A percentile compares a stretch with the other conserved stretches of the same genome.
Conservation (phyloP, 768 basidiomycete genomes). For the Lactarius vividus region DNA sequence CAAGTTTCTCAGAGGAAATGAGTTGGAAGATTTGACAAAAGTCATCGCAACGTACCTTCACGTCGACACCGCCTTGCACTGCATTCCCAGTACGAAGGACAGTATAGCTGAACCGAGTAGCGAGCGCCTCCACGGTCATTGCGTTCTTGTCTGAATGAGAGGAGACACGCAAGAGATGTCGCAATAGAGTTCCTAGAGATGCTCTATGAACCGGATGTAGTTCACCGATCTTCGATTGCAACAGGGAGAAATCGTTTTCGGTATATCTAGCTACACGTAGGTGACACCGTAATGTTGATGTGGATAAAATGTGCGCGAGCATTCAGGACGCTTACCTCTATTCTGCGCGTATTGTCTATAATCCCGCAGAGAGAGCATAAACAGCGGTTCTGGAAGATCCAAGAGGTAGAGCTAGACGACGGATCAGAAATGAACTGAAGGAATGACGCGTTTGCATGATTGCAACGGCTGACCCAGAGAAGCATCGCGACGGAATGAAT, state of each 20-base stretch:
- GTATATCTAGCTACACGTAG: neutral
- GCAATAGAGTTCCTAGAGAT: neutral
- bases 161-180: neutral
- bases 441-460: neutral
- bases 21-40: neutral
- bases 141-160: neutral
- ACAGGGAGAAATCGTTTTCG: neutral
- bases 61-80: neutral
- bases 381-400: neutral
- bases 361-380: neutral
- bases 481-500: neutral
- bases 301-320: neutral
- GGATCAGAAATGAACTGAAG: neutral
- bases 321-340: neutral
- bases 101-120: neutral
- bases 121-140: neutral
- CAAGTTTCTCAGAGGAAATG: neutral
- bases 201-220: neutral
- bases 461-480: neutral
- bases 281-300: neutral
- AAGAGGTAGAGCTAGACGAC: neutral
- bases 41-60: neutral
- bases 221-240: neutral
- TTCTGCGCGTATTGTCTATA: neutral
- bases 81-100: neutral